Conservation (phyloP, 2,329 filamentous ascomycete genomes). For the Fonsecaea erecta region DNA sequence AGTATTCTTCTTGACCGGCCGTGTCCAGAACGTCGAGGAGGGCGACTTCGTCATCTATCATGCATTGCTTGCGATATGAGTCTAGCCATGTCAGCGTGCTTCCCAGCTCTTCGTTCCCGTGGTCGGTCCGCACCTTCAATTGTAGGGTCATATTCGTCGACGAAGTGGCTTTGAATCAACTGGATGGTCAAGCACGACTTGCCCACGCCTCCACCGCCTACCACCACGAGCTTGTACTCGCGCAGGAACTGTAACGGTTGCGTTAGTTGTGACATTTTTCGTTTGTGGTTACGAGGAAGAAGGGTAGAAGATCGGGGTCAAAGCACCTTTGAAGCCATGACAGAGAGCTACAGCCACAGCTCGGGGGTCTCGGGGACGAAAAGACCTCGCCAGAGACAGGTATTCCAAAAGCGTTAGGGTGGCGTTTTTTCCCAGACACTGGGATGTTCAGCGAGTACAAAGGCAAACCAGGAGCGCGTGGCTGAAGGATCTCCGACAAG, state of each 20-base stretch:
- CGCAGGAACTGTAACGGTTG: constrained; percentile 68
- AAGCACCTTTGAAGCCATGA: constrained; percentile 50
- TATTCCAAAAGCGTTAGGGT: constrained; percentile 25
- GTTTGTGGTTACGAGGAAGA: constrained; percentile 4
- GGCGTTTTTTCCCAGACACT: constrained; percentile 20
- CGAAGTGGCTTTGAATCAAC: constrained; percentile 93
- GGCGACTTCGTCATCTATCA: constrained; percentile 97
- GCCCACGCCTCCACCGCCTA: constrained; percentile 96
- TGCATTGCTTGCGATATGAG: constrained; percentile 99
- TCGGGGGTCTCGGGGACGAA: constrained; percentile 12
- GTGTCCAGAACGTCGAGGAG: constrained; percentile 98
- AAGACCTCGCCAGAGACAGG: constrained; percentile 28
- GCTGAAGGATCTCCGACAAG: constrained; percentile 16
- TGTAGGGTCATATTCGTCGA: constrained; percentile 98
- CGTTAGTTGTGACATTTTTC: constrained; percentile 44
- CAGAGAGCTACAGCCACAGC: constrained; percentile 16
- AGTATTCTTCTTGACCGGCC: constrained; percentile 98
- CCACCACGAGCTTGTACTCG: constrained; percentile 96
- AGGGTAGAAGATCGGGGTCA: constrained; percentile 18
- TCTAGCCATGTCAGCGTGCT: constrained; percentile 60
- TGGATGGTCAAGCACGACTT: constrained; percentile 99
- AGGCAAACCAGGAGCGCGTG: constrained; percentile 24
- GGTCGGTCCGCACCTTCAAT: constrained; percentile 73
- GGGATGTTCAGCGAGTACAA: constrained; percentile 1
- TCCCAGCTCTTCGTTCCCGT: neutral